A percentile compares a stretch with the other conserved stretches of the same genome.
phyloP scores from a whole-genome alignment of 805 yeast genomes.

The Wickerhamomyces mucosus region DNA sequence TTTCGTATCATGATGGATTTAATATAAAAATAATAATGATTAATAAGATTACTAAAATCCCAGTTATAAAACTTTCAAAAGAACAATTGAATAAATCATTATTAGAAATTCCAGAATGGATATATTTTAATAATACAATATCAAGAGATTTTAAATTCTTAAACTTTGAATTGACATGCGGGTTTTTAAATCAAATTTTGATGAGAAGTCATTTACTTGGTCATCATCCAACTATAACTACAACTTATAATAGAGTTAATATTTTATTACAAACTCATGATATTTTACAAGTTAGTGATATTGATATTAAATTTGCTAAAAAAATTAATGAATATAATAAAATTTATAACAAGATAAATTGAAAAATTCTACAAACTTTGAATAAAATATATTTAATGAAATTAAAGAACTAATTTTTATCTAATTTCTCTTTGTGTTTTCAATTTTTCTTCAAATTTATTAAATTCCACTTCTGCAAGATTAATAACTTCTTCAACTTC shows the following conservation, averaged over 20 bases:
- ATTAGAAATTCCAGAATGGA: no score
- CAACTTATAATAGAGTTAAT: conserved; percentile 46
- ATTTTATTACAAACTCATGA: conserved; percentile 61
- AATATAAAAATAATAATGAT: no score
- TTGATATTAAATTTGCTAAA: conserved; percentile 51
- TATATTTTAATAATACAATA: no score
- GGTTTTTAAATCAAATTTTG: conserved; percentile 47
- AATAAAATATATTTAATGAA: no score
- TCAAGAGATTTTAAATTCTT: not conserved
- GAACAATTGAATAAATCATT: no score
- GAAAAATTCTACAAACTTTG: no score
- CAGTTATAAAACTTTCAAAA: no score
- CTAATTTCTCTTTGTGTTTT: conserved; percentile 13
- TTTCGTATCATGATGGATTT: no score
- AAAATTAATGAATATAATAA: conserved; percentile 29
- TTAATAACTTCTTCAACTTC: conserved; percentile 74
- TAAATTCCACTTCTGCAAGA: conserved; percentile 21
- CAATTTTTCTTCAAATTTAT: conserved; percentile 20
- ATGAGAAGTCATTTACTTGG: conserved; percentile 45
- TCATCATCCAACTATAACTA: conserved; percentile 59
- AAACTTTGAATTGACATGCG: conserved; percentile 4
- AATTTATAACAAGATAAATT: no score
- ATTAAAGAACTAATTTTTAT: no score
- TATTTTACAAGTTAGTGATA: conserved; percentile 37
- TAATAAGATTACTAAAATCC: no score